These are phyloP conservation scores for Aquilaria yunnanensis DNA, from an alignment of 345 rosid genomes.

Conservation along the genomic window DNA sequence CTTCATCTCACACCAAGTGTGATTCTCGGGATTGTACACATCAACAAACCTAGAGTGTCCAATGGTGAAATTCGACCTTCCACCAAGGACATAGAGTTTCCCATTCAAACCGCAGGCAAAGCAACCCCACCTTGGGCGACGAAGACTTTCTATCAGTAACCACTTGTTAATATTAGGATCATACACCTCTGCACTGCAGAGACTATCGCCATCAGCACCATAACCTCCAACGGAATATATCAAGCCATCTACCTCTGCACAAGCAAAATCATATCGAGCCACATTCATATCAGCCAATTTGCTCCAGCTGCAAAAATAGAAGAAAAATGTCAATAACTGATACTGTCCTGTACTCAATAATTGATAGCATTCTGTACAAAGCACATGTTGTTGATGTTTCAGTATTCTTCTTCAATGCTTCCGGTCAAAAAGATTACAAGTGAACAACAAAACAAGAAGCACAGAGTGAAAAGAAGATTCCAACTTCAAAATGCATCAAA, in stretches of 20 bases:
- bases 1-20: constrained; percentile 72
- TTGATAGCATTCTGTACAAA: too few relatives aligned
- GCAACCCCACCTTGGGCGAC: constrained; percentile 85
- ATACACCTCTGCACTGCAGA: constrained; percentile 73
- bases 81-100: constrained; percentile 87
- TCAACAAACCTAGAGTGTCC: constrained; percentile 76
- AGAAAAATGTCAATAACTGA: not conserved
- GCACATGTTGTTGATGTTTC: too few relatives aligned
- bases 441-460: too few relatives aligned
- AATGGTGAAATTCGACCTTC: constrained; percentile 90
- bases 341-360: too few relatives aligned
- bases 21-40: constrained; percentile 59
- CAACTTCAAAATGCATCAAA: too few relatives aligned
- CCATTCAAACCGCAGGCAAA: constrained; percentile 75
- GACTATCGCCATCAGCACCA: constrained; percentile 60
- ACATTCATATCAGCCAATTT: constrained; percentile 60
- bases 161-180: constrained; percentile 57
- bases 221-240: constrained; percentile 85
- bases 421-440: too few relatives aligned
- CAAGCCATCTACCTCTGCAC: constrained; percentile 78
- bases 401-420: too few relatives aligned
- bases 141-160: constrained; percentile 61
- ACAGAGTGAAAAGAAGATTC: too few relatives aligned
- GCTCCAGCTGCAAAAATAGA: constrained; percentile 57
- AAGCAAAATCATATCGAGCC: constrained; percentile 84